Percentiles rank a stretch among this genome's conserved stretches.
Evolutionary conservation across 306 rosid species (phyloP).

Genomic region (Senna siamea): DNA sequence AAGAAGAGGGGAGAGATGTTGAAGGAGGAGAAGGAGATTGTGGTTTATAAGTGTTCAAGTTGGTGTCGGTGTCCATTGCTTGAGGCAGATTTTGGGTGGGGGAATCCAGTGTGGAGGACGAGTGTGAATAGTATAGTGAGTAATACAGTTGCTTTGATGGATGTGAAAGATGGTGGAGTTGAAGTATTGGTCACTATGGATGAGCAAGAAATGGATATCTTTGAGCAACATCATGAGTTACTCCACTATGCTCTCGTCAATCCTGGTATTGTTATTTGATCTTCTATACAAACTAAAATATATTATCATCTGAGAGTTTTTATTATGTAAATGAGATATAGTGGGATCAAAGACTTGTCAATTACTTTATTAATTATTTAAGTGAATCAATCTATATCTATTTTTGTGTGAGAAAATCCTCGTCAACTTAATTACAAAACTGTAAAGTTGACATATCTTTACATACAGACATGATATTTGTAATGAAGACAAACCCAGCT

Average conservation of each 20-base stretch:
- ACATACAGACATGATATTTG: too few species aligned
- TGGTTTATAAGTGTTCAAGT: conserved; percentile 49
- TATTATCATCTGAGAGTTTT: too few species aligned
- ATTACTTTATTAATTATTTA: too few species aligned
- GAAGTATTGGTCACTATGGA: conserved; percentile 46
- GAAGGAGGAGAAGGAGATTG: background rate
- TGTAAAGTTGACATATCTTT: too few species aligned
- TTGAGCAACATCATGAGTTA: conserved; percentile 20
- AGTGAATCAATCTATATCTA: too few species aligned
- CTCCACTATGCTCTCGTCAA: conserved; percentile 41
- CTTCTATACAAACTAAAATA: too few species aligned
- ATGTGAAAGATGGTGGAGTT: conserved; percentile 45
- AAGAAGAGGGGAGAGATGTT: conserved; percentile 41
- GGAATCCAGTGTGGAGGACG: conserved; percentile 44
- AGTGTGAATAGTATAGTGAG: conserved; percentile 46
- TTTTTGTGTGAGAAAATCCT: too few species aligned
- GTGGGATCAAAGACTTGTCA: too few species aligned
- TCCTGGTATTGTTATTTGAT: conserved; percentile 16
- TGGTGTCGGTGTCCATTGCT: conserved; percentile 52
- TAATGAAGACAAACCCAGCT: too few species aligned
- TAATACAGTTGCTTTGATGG: conserved; percentile 51
- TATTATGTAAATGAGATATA: too few species aligned
- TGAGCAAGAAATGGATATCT: conserved; percentile 1
- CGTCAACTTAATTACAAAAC: too few species aligned
- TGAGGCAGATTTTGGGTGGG: conserved; percentile 54